Percentiles rank a stretch among this genome's conserved stretches.
These are phyloP conservation scores for Candida parachauliodes DNA, from an alignment of 805 yeast species.

Conservation along the genomic window DNA sequence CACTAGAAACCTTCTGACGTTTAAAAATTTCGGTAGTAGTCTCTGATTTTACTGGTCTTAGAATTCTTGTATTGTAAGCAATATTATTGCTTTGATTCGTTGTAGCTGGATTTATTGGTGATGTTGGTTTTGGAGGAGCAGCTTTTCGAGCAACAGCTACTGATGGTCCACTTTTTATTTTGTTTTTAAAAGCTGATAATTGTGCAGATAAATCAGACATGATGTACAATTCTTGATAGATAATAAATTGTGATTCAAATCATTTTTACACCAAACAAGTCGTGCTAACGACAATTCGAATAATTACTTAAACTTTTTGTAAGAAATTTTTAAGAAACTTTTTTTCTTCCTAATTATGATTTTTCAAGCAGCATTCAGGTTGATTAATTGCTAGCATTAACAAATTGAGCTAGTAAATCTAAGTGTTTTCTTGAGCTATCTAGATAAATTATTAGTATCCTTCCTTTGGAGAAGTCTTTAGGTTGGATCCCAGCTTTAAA, in stretches of 20 bases:
- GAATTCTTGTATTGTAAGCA: constrained; percentile 1
- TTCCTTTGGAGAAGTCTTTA: constrained; percentile 8
- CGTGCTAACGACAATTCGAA: too few species aligned
- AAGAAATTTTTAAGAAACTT: too few species aligned
- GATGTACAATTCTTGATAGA: too few species aligned
- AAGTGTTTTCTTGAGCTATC: constrained; percentile 16
- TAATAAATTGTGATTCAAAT: too few species aligned
- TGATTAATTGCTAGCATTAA: constrained; percentile 19
- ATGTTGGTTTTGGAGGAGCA: constrained; percentile 16
- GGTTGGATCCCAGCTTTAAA: constrained; percentile 65
- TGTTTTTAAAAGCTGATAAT: constrained; percentile 43
- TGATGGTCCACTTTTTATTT: constrained; percentile 43
- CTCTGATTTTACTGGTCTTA: constrained; percentile 18
- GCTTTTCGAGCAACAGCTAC: constrained; percentile 30
- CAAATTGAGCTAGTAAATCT: constrained; percentile 22
- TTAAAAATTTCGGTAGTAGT: constrained; percentile 32
- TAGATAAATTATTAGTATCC: constrained; percentile 15
- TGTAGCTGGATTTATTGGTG: constrained; percentile 12
- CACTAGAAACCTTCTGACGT: constrained; percentile 24
- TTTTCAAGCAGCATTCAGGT: constrained; percentile 1
- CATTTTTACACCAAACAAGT: too few species aligned
- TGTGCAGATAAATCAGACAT: constrained; percentile 42
- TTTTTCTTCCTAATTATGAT: constrained; percentile 4
- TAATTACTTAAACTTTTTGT: too few species aligned
- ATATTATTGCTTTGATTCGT: neutral